These are phyloP conservation scores for Trichoderma citrinoviride DNA, from an alignment of 2,329 filamentous ascomycete species.

Conservation along the genomic window DNA sequence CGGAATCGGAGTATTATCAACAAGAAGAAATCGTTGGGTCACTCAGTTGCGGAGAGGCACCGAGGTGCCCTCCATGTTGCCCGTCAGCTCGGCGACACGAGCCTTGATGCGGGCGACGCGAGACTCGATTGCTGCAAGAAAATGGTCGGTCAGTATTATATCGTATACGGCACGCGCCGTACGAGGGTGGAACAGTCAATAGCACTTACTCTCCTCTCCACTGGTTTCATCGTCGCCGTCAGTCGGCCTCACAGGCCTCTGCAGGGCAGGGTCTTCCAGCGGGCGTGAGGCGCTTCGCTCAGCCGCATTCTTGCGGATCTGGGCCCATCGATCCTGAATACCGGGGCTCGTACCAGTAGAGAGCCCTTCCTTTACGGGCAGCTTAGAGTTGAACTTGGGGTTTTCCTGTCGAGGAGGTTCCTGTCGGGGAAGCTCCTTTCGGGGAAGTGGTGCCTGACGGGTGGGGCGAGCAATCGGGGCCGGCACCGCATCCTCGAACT, in stretches of 20 bases:
- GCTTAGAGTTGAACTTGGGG: conserved; percentile 19
- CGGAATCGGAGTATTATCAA: not conserved
- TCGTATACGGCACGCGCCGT: not conserved
- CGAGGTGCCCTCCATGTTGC: conserved; percentile 65
- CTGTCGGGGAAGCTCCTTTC: conserved; percentile 29
- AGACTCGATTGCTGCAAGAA: conserved; percentile 78
- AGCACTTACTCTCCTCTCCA: conserved; percentile 82
- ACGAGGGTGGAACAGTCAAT: no score
- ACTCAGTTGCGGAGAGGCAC: conserved; percentile 16
- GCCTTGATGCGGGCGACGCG: conserved; percentile 97
- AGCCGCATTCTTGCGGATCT: conserved; percentile 92
- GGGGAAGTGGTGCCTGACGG: conserved; percentile 4
- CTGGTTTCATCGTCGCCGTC: conserved; percentile 84
- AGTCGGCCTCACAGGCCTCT: conserved; percentile 54
- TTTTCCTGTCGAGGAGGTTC: conserved; percentile 35
- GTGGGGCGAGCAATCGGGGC: conserved; percentile 48
- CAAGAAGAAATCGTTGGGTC: not conserved
- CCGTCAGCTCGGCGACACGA: conserved; percentile 89
- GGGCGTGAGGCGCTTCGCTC: conserved; percentile 67
- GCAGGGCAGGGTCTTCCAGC: conserved; percentile 62
- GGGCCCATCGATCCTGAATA: conserved; percentile 81
- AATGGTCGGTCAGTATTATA: conserved; percentile 26
- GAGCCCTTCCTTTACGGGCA: conserved; percentile 34
- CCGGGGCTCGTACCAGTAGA: conserved; percentile 36
- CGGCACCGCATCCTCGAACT: conserved; percentile 41